These are phyloP conservation scores for Phlyctochytrium bullatum DNA, from an alignment of 192 early-diverging fungal genomes.

Conservation along the genomic window DNA sequence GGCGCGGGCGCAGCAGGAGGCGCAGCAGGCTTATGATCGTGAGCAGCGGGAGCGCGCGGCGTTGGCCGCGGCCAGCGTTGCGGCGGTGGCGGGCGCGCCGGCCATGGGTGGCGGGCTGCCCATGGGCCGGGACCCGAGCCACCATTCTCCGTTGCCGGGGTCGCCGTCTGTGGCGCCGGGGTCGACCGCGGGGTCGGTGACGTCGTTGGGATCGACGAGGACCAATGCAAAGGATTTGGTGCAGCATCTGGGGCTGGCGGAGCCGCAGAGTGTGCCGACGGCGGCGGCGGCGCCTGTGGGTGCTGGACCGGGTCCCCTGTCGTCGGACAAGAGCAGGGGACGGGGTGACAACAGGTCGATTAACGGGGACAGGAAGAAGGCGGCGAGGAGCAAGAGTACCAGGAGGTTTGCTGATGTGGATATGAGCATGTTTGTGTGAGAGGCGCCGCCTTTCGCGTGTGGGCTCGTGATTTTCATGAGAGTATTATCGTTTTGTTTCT, in stretches of 20 bases:
- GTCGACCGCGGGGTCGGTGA: not conserved
- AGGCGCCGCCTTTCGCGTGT: too few relatives aligned
- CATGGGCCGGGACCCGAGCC: not conserved
- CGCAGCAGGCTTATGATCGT: not conserved
- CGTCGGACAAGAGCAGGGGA: not conserved
- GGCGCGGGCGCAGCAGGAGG: not conserved
- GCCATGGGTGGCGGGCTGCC: too few relatives aligned
- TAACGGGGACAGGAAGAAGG: not conserved
- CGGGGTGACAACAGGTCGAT: not conserved
- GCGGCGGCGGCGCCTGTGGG: too few relatives aligned
- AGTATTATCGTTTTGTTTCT: too few relatives aligned
- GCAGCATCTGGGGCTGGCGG: not conserved
- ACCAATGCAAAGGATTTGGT: not conserved
- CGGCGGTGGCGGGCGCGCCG: too few relatives aligned
- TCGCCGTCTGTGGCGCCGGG: too few relatives aligned
- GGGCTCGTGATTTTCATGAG: too few relatives aligned
- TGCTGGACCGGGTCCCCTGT: not conserved
- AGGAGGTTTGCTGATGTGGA: constrained; percentile 2
- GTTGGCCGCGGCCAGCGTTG: not conserved
- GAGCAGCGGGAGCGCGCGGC: not conserved
- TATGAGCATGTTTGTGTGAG: not conserved
- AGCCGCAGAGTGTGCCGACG: not conserved
- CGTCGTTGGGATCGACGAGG: not conserved
- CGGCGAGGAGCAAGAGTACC: constrained; percentile 4
- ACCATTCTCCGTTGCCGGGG: too few relatives aligned